Evolutionary conservation across 805 yeast genomes (phyloP).

Genomic region (Ogataea neopini): DNA sequence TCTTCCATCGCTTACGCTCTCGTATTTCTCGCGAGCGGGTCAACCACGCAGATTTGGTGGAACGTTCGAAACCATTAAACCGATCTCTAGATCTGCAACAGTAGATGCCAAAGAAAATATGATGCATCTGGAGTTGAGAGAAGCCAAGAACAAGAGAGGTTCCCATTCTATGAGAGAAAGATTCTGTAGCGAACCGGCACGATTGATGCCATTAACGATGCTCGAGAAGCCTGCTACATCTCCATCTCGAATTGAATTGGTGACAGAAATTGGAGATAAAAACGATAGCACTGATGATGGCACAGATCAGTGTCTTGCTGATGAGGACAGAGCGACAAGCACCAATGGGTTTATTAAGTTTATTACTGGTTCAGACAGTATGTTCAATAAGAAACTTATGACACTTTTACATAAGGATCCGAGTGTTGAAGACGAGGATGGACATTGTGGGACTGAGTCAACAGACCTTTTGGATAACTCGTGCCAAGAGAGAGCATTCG

Average conservation of each 20-base stretch:
- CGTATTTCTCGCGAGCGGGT: constrained; percentile 20
- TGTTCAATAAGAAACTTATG: constrained; percentile 20
- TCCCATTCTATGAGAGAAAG: constrained; percentile 4
- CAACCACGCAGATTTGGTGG: constrained; percentile 9
- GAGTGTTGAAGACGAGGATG: background rate
- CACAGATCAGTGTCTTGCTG: background rate
- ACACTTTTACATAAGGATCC: constrained; percentile 14
- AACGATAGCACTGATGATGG: background rate
- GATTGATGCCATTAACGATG: constrained; percentile 4
- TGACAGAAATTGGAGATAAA: background rate
- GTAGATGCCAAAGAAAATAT: background rate
- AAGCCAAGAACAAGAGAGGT: background rate
- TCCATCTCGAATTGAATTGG: constrained; percentile 1
- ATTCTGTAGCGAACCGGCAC: constrained; percentile 3
- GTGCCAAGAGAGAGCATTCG: constrained; percentile 2
- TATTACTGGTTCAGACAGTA: constrained; percentile 19
- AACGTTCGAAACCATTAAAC: background rate
- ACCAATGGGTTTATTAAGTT: constrained; percentile 12
- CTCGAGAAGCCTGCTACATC: background rate
- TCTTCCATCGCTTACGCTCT: constrained; percentile 19
- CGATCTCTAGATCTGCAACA: background rate
- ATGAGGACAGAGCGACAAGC: background rate
- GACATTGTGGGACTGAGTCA: background rate
- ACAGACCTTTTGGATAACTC: background rate
- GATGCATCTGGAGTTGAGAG: background rate